A percentile compares a stretch with the other conserved stretches of the same genome.
These are phyloP conservation scores for Hibiscus syriacus DNA, from an alignment of 345 rosid genomes.

Conservation along the genomic window DNA sequence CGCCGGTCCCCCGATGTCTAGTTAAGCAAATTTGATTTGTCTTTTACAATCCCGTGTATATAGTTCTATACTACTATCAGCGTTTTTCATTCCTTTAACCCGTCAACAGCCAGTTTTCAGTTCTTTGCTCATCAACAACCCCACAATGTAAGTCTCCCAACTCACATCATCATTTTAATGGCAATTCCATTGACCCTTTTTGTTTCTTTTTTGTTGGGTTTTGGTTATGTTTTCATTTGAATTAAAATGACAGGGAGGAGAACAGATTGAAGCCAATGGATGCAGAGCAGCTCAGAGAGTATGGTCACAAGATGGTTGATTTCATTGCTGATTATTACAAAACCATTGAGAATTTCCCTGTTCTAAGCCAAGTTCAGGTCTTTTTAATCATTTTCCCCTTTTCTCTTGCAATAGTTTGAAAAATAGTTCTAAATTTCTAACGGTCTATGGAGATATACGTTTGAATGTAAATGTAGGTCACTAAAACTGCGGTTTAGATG, in stretches of 20 bases:
- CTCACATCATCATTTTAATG: not conserved
- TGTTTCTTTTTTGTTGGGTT: not conserved
- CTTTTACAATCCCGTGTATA: too few species aligned
- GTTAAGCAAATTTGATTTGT: not conserved
- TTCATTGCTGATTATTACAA: constrained; percentile 91
- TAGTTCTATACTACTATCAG: not conserved
- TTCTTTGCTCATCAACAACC: not conserved
- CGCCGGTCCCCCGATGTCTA: too few species aligned
- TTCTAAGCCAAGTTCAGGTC: constrained; percentile 89
- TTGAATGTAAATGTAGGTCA: not conserved
- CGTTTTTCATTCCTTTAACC: not conserved
- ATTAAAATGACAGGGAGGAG: constrained; percentile 23
- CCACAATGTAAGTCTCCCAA: constrained; percentile 15
- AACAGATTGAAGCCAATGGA: constrained; percentile 51
- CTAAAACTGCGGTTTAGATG: not conserved
- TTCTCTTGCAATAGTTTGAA: not conserved
- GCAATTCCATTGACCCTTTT: not conserved
- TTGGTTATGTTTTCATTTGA: constrained; percentile 9
- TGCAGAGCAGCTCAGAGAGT: constrained; percentile 63
- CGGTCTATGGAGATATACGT: not conserved
- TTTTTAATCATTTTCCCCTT: not conserved
- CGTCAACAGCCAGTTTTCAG: not conserved
- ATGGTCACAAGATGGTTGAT: constrained; percentile 81
- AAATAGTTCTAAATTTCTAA: not conserved
- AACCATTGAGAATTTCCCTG: constrained; percentile 66